phyloP scores from a whole-genome alignment of 2,329 filamentous ascomycete species.

The Phialophora chinensis region DNA sequence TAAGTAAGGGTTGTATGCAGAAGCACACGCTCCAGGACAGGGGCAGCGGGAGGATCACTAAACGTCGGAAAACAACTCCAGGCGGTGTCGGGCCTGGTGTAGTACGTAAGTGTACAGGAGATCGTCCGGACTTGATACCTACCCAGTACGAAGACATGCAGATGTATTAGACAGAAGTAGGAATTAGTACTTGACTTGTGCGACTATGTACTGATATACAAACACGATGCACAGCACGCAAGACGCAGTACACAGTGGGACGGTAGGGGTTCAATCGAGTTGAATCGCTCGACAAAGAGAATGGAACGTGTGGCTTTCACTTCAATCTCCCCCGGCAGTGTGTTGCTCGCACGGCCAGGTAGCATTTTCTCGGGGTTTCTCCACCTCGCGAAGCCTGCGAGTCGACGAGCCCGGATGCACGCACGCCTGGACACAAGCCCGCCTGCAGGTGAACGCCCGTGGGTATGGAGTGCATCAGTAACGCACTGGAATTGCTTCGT shows the following conservation, averaged over 20 bases:
- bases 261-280: no score
- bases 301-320: not conserved
- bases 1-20: not conserved
- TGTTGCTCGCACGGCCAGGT: not conserved
- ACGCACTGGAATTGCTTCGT: no score
- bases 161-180: not conserved
- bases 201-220: no score
- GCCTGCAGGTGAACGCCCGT: no score
- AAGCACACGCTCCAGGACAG: not conserved
- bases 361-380: not conserved
- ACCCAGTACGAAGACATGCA: not conserved
- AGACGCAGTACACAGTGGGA: no score
- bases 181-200: no score
- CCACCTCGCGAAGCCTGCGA: not conserved
- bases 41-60: constrained; percentile 17
- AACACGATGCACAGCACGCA: no score
- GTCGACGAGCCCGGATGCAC: not conserved
- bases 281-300: not conserved
- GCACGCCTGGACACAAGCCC: not conserved
- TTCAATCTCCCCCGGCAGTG: not conserved
- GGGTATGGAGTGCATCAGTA: no score
- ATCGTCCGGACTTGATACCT: constrained; percentile 5
- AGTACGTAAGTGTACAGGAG: not conserved
- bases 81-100: no score
- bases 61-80: constrained; percentile 13